These are phyloP conservation scores for Delphinella strobiligena DNA, from an alignment of 2,329 filamentous ascomycete species.

Conservation along the genomic window DNA sequence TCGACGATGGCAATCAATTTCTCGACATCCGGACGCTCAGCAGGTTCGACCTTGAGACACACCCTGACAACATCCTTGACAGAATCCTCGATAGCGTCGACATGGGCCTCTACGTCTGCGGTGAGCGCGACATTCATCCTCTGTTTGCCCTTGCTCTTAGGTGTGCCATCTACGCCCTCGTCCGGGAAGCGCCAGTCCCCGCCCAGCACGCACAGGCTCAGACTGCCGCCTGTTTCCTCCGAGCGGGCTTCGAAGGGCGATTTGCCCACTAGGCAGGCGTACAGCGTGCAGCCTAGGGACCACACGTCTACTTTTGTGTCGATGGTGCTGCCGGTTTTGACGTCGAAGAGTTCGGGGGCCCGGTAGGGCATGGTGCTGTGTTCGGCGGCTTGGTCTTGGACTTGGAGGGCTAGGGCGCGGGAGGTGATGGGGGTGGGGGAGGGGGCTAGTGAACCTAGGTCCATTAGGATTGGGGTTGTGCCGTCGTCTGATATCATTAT, in stretches of 20 bases:
- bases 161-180: conserved; percentile 52
- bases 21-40: conserved; percentile 75
- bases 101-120: conserved; percentile 16
- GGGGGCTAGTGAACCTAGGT: conserved; percentile 80
- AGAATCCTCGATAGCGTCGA: conserved; percentile 58
- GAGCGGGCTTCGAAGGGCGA: conserved; percentile 91
- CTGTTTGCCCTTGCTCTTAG: conserved; percentile 39
- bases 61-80: conserved; percentile 79
- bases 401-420: conserved; percentile 76
- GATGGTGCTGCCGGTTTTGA: conserved; percentile 81
- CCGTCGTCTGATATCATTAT: conserved; percentile 97
- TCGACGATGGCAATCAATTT: conserved; percentile 73
- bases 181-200: conserved; percentile 97
- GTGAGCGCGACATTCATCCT: conserved; percentile 25
- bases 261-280: conserved; percentile 91
- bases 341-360: conserved; percentile 93
- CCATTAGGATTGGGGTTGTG: conserved; percentile 85
- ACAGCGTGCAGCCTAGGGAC: conserved; percentile 95
- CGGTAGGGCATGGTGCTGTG: conserved; percentile 98
- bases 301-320: conserved; percentile 98
- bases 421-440: conserved; percentile 84
- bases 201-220: conserved; percentile 83
- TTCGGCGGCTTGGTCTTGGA: conserved; percentile 89
- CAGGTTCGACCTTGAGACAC: conserved; percentile 77
- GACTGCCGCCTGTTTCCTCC: conserved; percentile 87